Conservation (phyloP, 306 rosid genomes). For the Morella rubra region DNA sequence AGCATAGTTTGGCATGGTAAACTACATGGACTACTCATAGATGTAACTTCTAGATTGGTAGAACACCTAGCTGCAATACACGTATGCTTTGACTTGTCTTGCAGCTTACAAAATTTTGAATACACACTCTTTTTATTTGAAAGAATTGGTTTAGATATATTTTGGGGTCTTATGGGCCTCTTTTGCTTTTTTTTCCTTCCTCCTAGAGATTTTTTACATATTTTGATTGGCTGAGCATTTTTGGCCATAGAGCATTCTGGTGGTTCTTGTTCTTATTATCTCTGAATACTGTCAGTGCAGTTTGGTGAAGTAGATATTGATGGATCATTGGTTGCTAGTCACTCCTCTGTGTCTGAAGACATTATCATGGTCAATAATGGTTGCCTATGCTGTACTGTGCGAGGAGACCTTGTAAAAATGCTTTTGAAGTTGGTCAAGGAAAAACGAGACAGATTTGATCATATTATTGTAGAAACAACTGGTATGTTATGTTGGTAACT, state of each 20-base stretch:
- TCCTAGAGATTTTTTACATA: neutral
- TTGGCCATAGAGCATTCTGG: neutral
- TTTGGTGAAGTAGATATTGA: conserved; percentile 98
- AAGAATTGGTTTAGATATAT: neutral
- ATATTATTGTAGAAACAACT: conserved; percentile 90
- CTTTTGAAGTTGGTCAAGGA: conserved; percentile 72
- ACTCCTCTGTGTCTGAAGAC: conserved; percentile 67
- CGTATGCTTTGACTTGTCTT: neutral
- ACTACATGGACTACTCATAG: neutral
- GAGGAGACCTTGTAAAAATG: conserved; percentile 91
- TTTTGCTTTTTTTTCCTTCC: neutral
- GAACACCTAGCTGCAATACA: neutral
- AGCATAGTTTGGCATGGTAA: neutral
- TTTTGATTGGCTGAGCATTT: neutral
- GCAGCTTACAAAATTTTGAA: neutral
- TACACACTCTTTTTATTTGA: no score
- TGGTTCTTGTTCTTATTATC: conserved; percentile 2
- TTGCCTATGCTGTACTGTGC: conserved; percentile 90
- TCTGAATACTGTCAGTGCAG: conserved; percentile 44
- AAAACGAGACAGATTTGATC: conserved; percentile 73
- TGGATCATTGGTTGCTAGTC: conserved; percentile 92
- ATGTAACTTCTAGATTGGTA: neutral
- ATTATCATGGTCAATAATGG: conserved; percentile 91
- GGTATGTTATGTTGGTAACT: conserved; percentile 36
- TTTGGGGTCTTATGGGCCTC: neutral